Conservation (phyloP, 2,329 filamentous ascomycete species). For the Colletotrichum sp. region DNA sequence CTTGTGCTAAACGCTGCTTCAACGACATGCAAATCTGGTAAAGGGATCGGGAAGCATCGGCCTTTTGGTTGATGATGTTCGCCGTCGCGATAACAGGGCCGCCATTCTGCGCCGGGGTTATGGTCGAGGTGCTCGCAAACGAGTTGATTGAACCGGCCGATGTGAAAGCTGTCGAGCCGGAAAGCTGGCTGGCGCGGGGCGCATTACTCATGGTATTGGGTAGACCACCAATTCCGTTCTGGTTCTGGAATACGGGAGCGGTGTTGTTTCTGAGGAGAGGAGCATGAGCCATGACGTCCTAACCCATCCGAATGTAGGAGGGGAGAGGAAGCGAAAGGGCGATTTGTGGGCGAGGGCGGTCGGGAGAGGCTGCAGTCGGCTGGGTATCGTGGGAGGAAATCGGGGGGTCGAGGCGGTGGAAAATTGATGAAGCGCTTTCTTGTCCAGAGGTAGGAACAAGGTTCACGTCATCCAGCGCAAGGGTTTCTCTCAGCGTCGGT, state of each 20-base stretch:
- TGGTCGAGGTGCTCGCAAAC: conserved; percentile 48
- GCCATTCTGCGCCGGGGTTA: conserved; percentile 47
- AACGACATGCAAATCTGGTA: conserved; percentile 94
- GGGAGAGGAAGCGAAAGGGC: background rate
- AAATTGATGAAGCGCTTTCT: conserved; percentile 8
- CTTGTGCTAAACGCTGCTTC: conserved; percentile 79
- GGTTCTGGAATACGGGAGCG: conserved; percentile 57
- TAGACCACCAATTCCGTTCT: conserved; percentile 50
- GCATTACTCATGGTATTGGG: conserved; percentile 56
- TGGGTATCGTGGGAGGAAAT: background rate
- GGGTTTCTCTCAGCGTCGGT: conserved; percentile 3
- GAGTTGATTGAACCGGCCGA: conserved; percentile 58
- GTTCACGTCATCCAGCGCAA: conserved; percentile 17
- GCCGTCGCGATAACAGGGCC: conserved; percentile 77
- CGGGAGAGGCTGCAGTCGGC: background rate
- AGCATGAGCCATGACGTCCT: conserved; percentile 62
- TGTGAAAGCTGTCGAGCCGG: conserved; percentile 62
- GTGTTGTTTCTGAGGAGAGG: conserved; percentile 64
- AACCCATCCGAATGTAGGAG: conserved; percentile 42
- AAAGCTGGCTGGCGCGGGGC: conserved; percentile 65
- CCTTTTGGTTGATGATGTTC: conserved; percentile 97
- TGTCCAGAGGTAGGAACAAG: background rate
- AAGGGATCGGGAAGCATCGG: conserved; percentile 87
- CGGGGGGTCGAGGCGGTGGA: background rate
- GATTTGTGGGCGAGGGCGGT: background rate